Conservation (phyloP, 2,329 filamentous ascomycete species). For the Pochonia chlamydosporia region DNA sequence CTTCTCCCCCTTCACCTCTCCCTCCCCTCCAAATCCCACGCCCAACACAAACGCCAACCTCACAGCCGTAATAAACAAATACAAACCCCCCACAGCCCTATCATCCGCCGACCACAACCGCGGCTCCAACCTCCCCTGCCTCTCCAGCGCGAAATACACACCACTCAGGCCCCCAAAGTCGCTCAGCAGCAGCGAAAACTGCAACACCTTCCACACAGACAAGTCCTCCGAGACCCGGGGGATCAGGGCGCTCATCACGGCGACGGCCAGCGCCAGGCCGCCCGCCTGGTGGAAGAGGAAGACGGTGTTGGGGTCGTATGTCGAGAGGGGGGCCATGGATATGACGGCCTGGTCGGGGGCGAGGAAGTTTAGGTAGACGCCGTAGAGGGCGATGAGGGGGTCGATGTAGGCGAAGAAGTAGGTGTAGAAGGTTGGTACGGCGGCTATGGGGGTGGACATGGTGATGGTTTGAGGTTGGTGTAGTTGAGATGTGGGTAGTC, state of each 20-base stretch:
- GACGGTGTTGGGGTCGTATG: slow-evolving; percentile 11
- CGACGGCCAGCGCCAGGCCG: slow-evolving; percentile 13
- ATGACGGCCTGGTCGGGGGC: background rate
- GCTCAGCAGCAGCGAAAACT: slow-evolving; percentile 14
- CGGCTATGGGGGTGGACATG: slow-evolving; percentile 3
- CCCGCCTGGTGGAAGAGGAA: slow-evolving; percentile 17
- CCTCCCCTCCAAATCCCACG: slow-evolving; percentile 8
- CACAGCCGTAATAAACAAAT: slow-evolving; percentile 9
- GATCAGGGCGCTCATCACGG: slow-evolving; percentile 12
- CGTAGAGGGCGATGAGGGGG: slow-evolving; percentile 15
- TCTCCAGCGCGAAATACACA: slow-evolving; percentile 5
- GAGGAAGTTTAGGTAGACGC: slow-evolving; percentile 14
- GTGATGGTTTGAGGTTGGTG: background rate
- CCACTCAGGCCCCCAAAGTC: slow-evolving; percentile 16
- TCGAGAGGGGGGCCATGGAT: slow-evolving; percentile 7
- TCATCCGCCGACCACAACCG: slow-evolving; percentile 12
- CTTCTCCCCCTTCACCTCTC: no score
- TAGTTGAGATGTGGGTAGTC: no score
- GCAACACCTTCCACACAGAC: slow-evolving; percentile 13
- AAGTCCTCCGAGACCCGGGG: slow-evolving; percentile 15
- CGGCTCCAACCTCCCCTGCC: slow-evolving; percentile 11
- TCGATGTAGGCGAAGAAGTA: slow-evolving; percentile 17
- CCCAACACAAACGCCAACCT: slow-evolving; percentile 13
- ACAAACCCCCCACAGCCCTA: slow-evolving; percentile 8
- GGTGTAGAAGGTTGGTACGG: slow-evolving; percentile 11